Conservation (phyloP, 2,329 filamentous ascomycete genomes). For the Fonsecaea multimorphosa region DNA sequence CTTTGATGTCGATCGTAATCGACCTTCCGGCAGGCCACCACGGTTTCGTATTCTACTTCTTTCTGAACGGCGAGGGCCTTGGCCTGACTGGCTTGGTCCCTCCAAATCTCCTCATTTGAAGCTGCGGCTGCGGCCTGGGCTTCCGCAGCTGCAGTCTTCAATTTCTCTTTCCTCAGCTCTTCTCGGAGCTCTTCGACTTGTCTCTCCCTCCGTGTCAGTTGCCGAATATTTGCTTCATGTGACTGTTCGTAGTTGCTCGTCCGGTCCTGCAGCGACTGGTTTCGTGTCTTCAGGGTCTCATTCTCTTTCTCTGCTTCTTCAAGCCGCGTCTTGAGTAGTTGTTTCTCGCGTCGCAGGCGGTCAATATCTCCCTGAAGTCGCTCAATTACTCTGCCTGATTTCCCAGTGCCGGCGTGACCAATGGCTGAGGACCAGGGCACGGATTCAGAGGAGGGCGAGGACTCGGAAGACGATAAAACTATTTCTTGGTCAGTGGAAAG, state of each 20-base stretch:
- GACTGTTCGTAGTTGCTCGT: conserved; percentile 54
- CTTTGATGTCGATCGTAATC: conserved; percentile 50
- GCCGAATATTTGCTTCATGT: conserved; percentile 54
- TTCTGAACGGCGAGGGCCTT: conserved; percentile 39
- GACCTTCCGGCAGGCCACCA: conserved; percentile 49
- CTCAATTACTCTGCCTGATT: conserved; percentile 59
- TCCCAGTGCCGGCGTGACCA: conserved; percentile 56
- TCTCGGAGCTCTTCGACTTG: conserved; percentile 54
- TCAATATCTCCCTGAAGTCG: conserved; percentile 58
- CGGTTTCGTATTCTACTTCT: conserved; percentile 50
- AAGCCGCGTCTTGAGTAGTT: conserved; percentile 51
- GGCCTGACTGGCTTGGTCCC: conserved; percentile 41
- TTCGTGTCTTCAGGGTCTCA: conserved; percentile 53
- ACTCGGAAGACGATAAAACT: conserved; percentile 35
- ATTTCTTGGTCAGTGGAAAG: conserved; percentile 7
- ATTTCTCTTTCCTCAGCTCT: conserved; percentile 49
- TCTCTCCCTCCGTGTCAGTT: conserved; percentile 55
- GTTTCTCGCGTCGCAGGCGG: conserved; percentile 55
- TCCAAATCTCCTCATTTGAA: conserved; percentile 39
- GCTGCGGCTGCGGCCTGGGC: conserved; percentile 43
- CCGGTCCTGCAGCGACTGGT: conserved; percentile 54
- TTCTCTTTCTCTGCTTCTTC: conserved; percentile 56
- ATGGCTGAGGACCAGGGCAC: conserved; percentile 58
- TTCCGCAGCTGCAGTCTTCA: conserved; percentile 50
- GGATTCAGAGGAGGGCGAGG: conserved; percentile 40